Conservation (phyloP, 345 rosid species). For the Acer saccharum region DNA sequence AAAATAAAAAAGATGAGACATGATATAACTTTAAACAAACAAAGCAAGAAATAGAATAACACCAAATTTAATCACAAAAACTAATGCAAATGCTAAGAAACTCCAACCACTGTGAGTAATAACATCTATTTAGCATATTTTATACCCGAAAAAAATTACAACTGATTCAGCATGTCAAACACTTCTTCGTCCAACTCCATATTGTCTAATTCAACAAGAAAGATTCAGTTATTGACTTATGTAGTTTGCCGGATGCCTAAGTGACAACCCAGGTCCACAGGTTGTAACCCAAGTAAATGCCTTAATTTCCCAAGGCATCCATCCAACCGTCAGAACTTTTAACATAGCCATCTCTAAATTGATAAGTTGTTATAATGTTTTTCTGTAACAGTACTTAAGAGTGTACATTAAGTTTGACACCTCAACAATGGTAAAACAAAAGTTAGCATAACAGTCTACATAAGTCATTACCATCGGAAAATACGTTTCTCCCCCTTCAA, state of each 20-base stretch:
- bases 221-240: not conserved
- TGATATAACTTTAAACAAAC: not conserved
- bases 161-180: not conserved
- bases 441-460: not conserved
- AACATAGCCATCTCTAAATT: not conserved
- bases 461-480: slow-evolving; percentile 75
- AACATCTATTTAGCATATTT: not conserved
- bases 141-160: not conserved
- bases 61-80: not conserved
- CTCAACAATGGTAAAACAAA: slow-evolving; percentile 3
- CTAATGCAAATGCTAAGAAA: not conserved
- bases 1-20: no score
- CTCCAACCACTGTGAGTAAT: not conserved
- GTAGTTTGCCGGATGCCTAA: not conserved
- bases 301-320: not conserved
- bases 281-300: not conserved
- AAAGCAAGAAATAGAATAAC: not conserved
- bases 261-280: not conserved
- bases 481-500: slow-evolving; percentile 97
- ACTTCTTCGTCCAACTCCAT: not conserved
- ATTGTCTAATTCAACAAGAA: not conserved
- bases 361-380: not conserved
- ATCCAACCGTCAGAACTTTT: not conserved
- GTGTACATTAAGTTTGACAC: not conserved
- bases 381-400: not conserved